Evolutionary conservation across 257 asterid species (phyloP).

Genomic region (Orobanche coerulescens): DNA sequence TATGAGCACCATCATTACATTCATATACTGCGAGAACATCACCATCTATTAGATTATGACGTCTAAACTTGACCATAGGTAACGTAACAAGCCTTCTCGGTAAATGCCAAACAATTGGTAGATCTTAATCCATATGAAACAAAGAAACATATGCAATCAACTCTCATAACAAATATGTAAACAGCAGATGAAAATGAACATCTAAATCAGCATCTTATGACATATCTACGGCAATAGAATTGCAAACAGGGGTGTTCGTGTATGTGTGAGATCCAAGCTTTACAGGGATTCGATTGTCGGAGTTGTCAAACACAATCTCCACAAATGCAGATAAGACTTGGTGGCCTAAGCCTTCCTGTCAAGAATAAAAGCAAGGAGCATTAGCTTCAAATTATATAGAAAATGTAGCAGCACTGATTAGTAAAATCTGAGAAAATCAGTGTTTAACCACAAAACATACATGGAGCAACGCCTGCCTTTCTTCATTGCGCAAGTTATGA

Average conservation of each 20-base stretch:
- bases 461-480: constrained; percentile 84
- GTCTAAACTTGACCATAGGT: constrained; percentile 7
- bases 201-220: not conserved
- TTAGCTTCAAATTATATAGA: constrained; percentile 3
- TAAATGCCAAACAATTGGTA: constrained; percentile 4
- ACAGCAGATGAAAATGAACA: constrained; percentile 2
- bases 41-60: not conserved
- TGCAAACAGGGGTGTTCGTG: not conserved
- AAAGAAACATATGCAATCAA: constrained; percentile 10
- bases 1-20: constrained; percentile 5
- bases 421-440: not conserved
- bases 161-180: not conserved
- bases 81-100: constrained; percentile 10
- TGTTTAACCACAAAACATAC: constrained; percentile 43
- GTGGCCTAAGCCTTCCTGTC: constrained; percentile 98
- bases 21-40: not conserved
- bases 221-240: not conserved
- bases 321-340: constrained; percentile 91
- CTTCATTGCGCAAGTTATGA: constrained; percentile 92
- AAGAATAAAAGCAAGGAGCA: constrained; percentile 16
- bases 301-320: constrained; percentile 94
- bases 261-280: constrained; percentile 1
- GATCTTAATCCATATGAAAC: constrained; percentile 6
- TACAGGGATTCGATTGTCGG: constrained; percentile 96
- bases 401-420: not conserved